Evolutionary conservation across 2,329 filamentous ascomycete species (phyloP).

Genomic region (Hypomyces rosellus): DNA sequence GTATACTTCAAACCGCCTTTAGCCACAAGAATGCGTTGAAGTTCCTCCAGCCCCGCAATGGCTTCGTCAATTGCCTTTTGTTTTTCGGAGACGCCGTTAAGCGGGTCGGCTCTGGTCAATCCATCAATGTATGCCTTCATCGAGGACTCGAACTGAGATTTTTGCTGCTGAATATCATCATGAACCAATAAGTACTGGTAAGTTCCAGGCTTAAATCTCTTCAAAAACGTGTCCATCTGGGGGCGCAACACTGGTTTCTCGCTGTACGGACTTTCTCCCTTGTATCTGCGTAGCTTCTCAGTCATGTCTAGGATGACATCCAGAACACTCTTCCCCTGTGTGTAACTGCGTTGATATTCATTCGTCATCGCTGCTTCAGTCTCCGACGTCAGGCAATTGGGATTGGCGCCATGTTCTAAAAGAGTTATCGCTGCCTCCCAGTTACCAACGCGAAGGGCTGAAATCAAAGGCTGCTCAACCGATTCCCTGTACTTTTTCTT

Average conservation of each 20-base stretch:
- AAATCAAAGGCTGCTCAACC: constrained; percentile 59
- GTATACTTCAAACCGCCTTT: constrained; percentile 61
- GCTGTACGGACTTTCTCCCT: constrained; percentile 14
- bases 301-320: constrained; percentile 54
- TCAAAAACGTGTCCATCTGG: constrained; percentile 48
- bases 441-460: constrained; percentile 44
- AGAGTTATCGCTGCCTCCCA: constrained; percentile 49
- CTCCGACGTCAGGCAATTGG: constrained; percentile 49
- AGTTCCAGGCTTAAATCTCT: constrained; percentile 42
- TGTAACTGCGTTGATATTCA: constrained; percentile 26
- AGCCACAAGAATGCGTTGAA: constrained; percentile 49
- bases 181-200: constrained; percentile 55
- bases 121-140: constrained; percentile 24
- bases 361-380: constrained; percentile 31
- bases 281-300: constrained; percentile 40
- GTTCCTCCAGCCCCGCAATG: constrained; percentile 44
- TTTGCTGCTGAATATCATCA: constrained; percentile 27
- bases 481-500: constrained; percentile 39
- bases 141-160: constrained; percentile 26
- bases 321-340: constrained; percentile 45
- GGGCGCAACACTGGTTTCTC: constrained; percentile 18
- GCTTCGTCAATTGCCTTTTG: constrained; percentile 45
- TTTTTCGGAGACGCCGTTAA: constrained; percentile 41
- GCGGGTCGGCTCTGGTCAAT: constrained; percentile 12
- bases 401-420: constrained; percentile 57